Base-by-base conservation (phyloP, 208 protist genomes). In the Leishmania mexicana region DNA sequence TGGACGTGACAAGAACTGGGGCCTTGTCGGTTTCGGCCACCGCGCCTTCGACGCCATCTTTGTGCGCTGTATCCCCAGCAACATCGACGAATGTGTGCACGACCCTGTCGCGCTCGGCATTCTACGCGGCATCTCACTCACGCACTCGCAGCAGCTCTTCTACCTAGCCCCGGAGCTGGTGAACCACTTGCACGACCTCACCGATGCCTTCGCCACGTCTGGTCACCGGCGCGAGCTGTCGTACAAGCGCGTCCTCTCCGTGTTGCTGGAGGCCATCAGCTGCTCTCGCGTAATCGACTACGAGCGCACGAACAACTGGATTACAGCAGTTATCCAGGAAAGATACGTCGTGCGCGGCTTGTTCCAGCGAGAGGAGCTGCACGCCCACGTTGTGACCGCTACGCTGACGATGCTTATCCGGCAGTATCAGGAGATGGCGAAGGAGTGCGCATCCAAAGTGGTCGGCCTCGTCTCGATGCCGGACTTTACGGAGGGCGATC, bases 191-290 rank as follows among this genome's bases (percentile, higher is more conserved):
- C 91, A 96, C 74, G 83, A 92, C 81, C 85, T 97, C 40, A 93
- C 88, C 40, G 92, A 96, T 80, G 88, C 87, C 58, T 96, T 96
- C 68, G 89, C 90, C 47, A 88, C 76, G 21, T 94, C 91, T 53
- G 68, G 80, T 17, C 83, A 91, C 62, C 88, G 91, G 51, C 88
- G 88, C 42, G 90, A 95, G 57, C 83, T 90, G 35, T 24, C 82
- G 31, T 94, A 94, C 87, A 95, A 96, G 85, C 87, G 88, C 31
- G 85, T 96, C 17, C 80, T 96, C 28, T 95, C 88, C 54, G 57
- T 92, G 35, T 83, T 97, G 53, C 83, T 97, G 54, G 92, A 96
- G 83, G 92, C 91, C 38, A 88, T 97, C 78, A 91, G 88, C 77
- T 94, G 87, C 81, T 94, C 90, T 42, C 82, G 78, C 28, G 87